These are phyloP conservation scores for Penicillium mononematosum DNA, from an alignment of 495 filamentous ascomycete genomes.

Conservation along the genomic window DNA sequence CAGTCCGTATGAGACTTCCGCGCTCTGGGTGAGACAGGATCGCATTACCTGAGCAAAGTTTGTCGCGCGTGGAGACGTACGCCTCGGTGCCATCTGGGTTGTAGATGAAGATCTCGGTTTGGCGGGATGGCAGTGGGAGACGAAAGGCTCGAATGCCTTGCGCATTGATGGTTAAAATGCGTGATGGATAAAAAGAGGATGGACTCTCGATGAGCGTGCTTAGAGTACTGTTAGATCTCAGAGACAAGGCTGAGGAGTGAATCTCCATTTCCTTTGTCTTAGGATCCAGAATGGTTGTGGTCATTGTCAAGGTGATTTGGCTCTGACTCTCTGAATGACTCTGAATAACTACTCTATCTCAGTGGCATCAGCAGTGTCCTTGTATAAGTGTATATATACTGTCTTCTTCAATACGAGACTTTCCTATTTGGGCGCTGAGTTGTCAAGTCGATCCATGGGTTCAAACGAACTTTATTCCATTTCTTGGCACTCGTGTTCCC, in stretches of 20 bases:
- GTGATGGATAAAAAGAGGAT: constrained; percentile 13
- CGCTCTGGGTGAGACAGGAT: constrained; percentile 26
- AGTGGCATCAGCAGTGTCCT: no score
- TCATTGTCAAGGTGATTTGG: neutral
- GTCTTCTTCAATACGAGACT: constrained; percentile 21
- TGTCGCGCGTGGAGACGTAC: constrained; percentile 46
- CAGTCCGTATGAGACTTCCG: constrained; percentile 39
- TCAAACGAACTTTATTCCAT: neutral
- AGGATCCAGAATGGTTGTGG: constrained; percentile 7
- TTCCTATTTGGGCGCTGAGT: constrained; percentile 17
- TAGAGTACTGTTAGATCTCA: constrained; percentile 13
- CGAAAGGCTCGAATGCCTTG: constrained; percentile 43
- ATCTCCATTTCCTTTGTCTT: constrained; percentile 10
- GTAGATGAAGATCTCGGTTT: constrained; percentile 49
- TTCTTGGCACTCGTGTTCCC: constrained; percentile 2
- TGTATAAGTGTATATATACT: neutral
- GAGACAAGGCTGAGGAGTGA: constrained; percentile 12
- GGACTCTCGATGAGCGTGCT: constrained; percentile 8
- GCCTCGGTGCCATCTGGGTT: constrained; percentile 30
- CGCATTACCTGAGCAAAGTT: constrained; percentile 42
- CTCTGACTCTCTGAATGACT: neutral
- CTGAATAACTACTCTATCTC: no score
- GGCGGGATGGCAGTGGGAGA: constrained; percentile 39
- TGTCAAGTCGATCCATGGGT: constrained; percentile 2
- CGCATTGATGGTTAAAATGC: constrained; percentile 45